A percentile compares a stretch with the other conserved stretches of the same genome.
Evolutionary conservation across 2,329 filamentous ascomycete genomes (phyloP).

Genomic region (Scedosporium aurantiacum): DNA sequence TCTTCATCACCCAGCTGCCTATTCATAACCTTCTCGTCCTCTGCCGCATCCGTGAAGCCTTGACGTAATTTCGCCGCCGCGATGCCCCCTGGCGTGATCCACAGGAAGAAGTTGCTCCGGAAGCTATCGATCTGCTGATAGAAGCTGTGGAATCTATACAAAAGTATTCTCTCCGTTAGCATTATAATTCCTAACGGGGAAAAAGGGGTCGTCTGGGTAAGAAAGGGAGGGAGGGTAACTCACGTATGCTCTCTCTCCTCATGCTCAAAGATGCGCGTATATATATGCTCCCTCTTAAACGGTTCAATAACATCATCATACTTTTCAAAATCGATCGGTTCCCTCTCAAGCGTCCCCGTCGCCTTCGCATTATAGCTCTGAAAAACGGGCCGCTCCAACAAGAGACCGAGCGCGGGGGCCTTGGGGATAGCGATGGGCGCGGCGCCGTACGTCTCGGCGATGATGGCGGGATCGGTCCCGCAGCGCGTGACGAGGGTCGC

Average conservation of each 20-base stretch:
- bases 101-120: conserved; percentile 60
- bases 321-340: conserved; percentile 66
- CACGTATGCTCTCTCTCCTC: conserved; percentile 82
- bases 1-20: conserved; percentile 41
- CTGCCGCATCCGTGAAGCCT: conserved; percentile 18
- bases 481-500: conserved; percentile 74
- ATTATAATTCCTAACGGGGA: neutral
- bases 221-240: conserved; percentile 22
- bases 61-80: conserved; percentile 41
- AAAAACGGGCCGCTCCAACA: conserved; percentile 87
- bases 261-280: conserved; percentile 79
- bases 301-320: conserved; percentile 69
- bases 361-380: conserved; percentile 75
- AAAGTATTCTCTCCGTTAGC: conserved; percentile 11
- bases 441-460: conserved; percentile 61
- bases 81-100: conserved; percentile 60
- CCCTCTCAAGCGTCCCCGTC: conserved; percentile 48
- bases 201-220: neutral
- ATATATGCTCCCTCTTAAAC: conserved; percentile 90
- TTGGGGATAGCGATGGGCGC: conserved; percentile 82
- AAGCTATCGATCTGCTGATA: conserved; percentile 73
- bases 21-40: conserved; percentile 30
- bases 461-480: conserved; percentile 60
- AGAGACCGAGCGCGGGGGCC: conserved; percentile 75
- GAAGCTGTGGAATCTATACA: conserved; percentile 58